A percentile compares a stretch with the other conserved stretches of the same genome.
Conservation (phyloP, 2,329 filamentous ascomycete species). For the Scedosporium minutisporum region DNA sequence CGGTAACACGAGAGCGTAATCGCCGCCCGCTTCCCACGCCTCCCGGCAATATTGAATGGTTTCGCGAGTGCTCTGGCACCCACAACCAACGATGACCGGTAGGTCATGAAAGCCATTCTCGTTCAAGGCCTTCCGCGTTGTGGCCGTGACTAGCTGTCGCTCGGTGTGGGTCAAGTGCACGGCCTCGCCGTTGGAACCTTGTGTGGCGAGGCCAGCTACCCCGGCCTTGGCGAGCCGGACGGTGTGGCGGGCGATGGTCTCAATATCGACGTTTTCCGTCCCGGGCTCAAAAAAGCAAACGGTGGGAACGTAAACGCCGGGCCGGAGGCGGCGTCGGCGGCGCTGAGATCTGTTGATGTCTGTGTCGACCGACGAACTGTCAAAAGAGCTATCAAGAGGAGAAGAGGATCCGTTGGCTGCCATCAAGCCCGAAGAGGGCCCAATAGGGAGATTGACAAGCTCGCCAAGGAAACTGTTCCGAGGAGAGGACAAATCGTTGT, state of each 20-base stretch:
- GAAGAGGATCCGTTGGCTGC: background rate
- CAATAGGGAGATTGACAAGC: background rate
- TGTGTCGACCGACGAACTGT: background rate
- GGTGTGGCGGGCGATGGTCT: slow-evolving; percentile 49
- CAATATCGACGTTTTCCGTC: slow-evolving; percentile 57
- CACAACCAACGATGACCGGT: slow-evolving; percentile 69
- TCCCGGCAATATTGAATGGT: slow-evolving; percentile 60
- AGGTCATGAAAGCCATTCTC: slow-evolving; percentile 50
- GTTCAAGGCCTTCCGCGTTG: slow-evolving; percentile 61
- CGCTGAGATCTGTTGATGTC: slow-evolving; percentile 13
- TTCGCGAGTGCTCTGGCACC: slow-evolving; percentile 63
- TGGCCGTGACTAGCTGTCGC: slow-evolving; percentile 56
- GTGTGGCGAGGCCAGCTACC: slow-evolving; percentile 64
- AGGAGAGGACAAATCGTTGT: background rate
- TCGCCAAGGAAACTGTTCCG: background rate
- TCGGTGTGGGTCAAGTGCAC: slow-evolving; percentile 67
- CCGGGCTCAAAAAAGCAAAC: slow-evolving; percentile 61
- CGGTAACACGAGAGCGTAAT: slow-evolving; percentile 67
- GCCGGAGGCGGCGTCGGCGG: slow-evolving; percentile 22
- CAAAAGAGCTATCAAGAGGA: background rate
- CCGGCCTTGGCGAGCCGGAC: slow-evolving; percentile 65
- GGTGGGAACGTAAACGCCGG: slow-evolving; percentile 63
- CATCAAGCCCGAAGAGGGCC: background rate
- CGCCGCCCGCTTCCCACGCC: slow-evolving; percentile 58
- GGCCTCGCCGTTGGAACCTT: slow-evolving; percentile 76